Evolutionary conservation across 73 alveolate species (phyloP).

Genomic region (Paramecium sonneborni): DNA sequence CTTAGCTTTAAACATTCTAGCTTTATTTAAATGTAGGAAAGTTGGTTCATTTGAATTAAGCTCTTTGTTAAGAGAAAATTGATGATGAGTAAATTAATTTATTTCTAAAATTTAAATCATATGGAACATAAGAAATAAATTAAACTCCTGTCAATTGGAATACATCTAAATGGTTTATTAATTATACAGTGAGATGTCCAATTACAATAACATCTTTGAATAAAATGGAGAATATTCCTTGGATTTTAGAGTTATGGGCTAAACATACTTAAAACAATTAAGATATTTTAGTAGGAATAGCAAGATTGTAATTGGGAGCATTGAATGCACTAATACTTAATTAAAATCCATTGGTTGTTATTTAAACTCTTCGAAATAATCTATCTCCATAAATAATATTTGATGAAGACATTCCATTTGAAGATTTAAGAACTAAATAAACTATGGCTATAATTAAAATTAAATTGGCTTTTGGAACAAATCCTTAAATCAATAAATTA

Average conservation of each 20-base stretch:
- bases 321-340: neutral
- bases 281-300: conserved; percentile 30
- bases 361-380: neutral
- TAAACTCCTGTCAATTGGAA: conserved; percentile 19
- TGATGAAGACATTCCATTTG: conserved; percentile 48
- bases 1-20: neutral
- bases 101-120: neutral
- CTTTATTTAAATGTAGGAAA: neutral
- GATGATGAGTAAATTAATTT: conserved; percentile 33
- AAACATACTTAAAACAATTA: conserved; percentile 2
- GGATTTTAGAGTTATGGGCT: conserved; percentile 49
- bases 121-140: conserved; percentile 42
- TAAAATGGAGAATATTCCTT: neutral
- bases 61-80: neutral
- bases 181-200: neutral
- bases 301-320: neutral
- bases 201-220: neutral
- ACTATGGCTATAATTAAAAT: conserved; percentile 24
- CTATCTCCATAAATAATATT: neutral
- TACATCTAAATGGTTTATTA: neutral
- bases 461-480: conserved; percentile 14
- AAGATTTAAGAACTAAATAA: conserved; percentile 32
- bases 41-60: neutral
- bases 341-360: neutral
- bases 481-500: neutral